Evolutionary conservation across 2,329 filamentous ascomycete species (phyloP), one percentile per base, ranked within the genome.

Genomic region (Aspergillus proliferans): DNA sequence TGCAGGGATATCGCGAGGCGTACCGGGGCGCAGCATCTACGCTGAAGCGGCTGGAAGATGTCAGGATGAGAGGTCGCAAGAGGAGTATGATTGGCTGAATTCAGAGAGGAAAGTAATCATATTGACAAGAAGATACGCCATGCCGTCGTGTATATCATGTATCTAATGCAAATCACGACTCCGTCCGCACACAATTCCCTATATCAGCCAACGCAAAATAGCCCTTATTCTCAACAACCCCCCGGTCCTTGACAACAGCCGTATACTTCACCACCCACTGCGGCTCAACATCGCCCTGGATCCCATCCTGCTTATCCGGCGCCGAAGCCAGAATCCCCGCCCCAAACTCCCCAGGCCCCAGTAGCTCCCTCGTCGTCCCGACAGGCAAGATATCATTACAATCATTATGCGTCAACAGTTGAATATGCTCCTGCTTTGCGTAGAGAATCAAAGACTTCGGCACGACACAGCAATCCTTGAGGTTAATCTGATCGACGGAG

Each of bases 261-360:
- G 92, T 96, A 67, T 98, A 98, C 67, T 97, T 95, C 58, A 92
- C 86, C 24, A 97, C 93, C 92, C 93, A 98, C 66, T 92, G 84
- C 24, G 93, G 91, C 50, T 82, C 80, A 44, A 97, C 79, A 56
- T 95, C 84, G 4, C 89, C 91, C 57, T 80, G 77, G 49, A 95
- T 73, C 0, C 87, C 69, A 55, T 76, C 74, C 4, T 73, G 70
- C 12, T 65, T 66, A 19, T 76, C 70, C 6, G 77, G 74, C n/a
- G 71, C 63, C 33, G 82, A 81, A 4, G 85, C 84, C 50, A 96
- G 74, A 8, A 96, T 79, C 6, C 87, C 87, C 0, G 87, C 88
- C 10, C 90, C 89, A 50, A 79, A 76, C 12, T 83, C 74, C 0
- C 83, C 84, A 8, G 83, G 81, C 1, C 90, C 87, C 2, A 98